Evolutionary conservation across 1,284 basidiomycete species (phyloP), one percentile per base, ranked within the genome.

Genomic region (Rhodotorula glutinis): DNA sequence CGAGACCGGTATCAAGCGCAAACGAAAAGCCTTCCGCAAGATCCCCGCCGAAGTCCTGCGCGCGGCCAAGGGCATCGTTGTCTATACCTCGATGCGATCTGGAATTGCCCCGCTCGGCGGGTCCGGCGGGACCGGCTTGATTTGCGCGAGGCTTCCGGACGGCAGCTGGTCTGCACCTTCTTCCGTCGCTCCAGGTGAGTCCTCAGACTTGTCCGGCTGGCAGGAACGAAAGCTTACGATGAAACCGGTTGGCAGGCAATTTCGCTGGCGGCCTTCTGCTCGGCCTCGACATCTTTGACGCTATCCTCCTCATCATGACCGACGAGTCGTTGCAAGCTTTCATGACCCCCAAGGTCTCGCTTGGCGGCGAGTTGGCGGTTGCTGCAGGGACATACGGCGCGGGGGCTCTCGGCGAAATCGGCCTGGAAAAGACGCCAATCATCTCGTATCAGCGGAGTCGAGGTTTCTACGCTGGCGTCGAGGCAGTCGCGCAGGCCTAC

Each of bases 61-160:
- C 27, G 69, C 79, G 7, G 82, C 82, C 8, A 65, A 70, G 56
- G 73, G 69, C 1, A 44, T 82, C n/a, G 75, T 11, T 13, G 16
- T 63, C 33, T 63, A 63, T 17, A 53, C 62, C 9, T 54, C 51
- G 25, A 29, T 58, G 17, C 44, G 63, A n/a, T 60, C 47, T 19
- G 83, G 81, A 0, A 77, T 83, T 10, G 81, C 82, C 0, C 83
- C 83, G 0, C 78, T 84, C 19, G 82, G 82, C 16, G 83, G 83
- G 0, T 81, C 82, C 0, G 82, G 83, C 33, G 83, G 82, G 1
- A 75, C 79, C 0, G 83, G 83, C 0, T 46, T 82, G 16, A 79
- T 82, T 11, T 69, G 81, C 4, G 80, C 79, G 11, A 77, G 76
- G 53, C 74, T 82, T 13, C 75, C 77, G 3, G 81, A 82, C 71